phyloP scores from a whole-genome alignment of 1,139 yeast species.

The Kurtzmaniella quercitrusa region DNA sequence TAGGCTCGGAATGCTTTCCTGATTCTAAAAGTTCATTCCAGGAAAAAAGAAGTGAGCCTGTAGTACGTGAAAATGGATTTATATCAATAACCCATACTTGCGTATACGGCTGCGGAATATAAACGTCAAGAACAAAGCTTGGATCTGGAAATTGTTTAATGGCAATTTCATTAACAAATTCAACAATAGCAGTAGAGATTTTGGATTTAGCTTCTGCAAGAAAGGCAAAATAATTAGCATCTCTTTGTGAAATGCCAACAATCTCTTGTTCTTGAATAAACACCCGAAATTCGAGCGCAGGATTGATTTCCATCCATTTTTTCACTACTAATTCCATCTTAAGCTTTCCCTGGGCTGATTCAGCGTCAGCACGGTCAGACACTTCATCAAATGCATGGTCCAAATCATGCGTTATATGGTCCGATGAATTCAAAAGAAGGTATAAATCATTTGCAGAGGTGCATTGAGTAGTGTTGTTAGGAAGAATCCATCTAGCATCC shows the following conservation, averaged over 20 bases:
- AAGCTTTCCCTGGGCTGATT: constrained; percentile 15
- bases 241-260: constrained; percentile 80
- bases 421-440: constrained; percentile 77
- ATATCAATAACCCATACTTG: constrained; percentile 72
- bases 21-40: constrained; percentile 66
- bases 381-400: constrained; percentile 61
- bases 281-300: constrained; percentile 86
- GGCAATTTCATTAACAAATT: constrained; percentile 43
- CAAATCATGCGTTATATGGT: constrained; percentile 81
- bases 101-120: constrained; percentile 70
- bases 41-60: constrained; percentile 72
- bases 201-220: constrained; percentile 45
- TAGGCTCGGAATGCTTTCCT: constrained; percentile 18
- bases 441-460: constrained; percentile 69
- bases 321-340: constrained; percentile 62
- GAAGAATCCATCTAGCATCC: constrained; percentile 89
- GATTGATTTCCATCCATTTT: constrained; percentile 77
- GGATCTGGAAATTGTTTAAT: constrained; percentile 51
- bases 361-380: constrained; percentile 15
- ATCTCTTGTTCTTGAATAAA: constrained; percentile 63
- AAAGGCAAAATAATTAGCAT: constrained; percentile 75
- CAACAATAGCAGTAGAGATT: constrained; percentile 46
- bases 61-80: constrained; percentile 75
- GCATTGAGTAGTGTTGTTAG: constrained; percentile 74
- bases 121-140: constrained; percentile 71